Conservation (phyloP, 1,284 basidiomycete genomes). For the Pholiota adiposa region DNA sequence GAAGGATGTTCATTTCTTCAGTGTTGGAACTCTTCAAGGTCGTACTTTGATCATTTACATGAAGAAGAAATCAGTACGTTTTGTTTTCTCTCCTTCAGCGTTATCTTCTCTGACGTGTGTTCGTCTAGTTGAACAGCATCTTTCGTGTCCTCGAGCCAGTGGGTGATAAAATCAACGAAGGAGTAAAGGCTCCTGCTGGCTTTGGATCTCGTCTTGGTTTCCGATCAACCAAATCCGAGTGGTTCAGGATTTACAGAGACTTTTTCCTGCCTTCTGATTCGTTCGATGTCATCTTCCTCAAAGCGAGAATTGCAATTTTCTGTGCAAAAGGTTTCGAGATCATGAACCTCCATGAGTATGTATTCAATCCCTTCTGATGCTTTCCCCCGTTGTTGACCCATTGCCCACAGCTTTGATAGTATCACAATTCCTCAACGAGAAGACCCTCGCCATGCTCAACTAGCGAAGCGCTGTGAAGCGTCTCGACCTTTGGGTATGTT, state of each 20-base stretch:
- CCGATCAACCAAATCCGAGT: slow-evolving; percentile 81
- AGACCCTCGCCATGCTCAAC: slow-evolving; percentile 73
- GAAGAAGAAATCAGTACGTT: slow-evolving; percentile 87
- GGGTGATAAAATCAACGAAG: slow-evolving; percentile 81
- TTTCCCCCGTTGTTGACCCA: not conserved
- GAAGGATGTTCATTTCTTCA: slow-evolving; percentile 95
- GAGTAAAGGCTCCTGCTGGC: slow-evolving; percentile 67
- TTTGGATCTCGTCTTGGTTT: slow-evolving; percentile 79
- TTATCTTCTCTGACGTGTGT: not conserved
- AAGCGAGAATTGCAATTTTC: slow-evolving; percentile 89
- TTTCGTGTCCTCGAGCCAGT: slow-evolving; percentile 96
- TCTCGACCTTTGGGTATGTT: slow-evolving; percentile 92
- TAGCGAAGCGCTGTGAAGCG: slow-evolving; percentile 83
- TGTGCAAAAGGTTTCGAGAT: slow-evolving; percentile 89
- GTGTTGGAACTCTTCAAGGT: slow-evolving; percentile 84
- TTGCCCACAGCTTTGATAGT: slow-evolving; percentile 71
- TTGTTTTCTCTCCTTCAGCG: not conserved
- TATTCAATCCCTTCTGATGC: slow-evolving; percentile 18
- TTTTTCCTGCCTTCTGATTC: slow-evolving; percentile 94
- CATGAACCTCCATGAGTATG: slow-evolving; percentile 90
- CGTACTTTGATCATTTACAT: slow-evolving; percentile 93
- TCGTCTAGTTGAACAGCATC: slow-evolving; percentile 71
- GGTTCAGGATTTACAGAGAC: slow-evolving; percentile 89
- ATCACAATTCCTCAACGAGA: slow-evolving; percentile 86
- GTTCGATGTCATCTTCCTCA: slow-evolving; percentile 88